Evolutionary conservation across 305 asterid genomes (phyloP).

Genomic region (Solanum chacoense): DNA sequence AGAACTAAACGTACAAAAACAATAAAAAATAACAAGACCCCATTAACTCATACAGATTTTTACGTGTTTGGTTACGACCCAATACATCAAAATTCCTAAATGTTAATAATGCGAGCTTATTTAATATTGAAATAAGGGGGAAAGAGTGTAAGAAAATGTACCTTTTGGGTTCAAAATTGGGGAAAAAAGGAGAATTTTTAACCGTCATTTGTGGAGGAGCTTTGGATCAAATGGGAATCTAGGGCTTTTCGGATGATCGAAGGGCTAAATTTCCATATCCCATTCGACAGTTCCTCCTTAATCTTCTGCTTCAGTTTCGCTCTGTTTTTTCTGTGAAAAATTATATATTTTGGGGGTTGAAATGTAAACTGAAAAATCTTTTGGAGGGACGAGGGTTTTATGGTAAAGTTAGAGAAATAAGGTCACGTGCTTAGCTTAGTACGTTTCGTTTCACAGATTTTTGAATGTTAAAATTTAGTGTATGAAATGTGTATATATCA

Average conservation of each 20-base stretch:
- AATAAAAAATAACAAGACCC: not conserved
- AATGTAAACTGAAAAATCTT: not conserved
- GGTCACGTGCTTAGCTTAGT: not conserved
- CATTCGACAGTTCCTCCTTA: conserved; percentile 14
- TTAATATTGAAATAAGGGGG: not conserved
- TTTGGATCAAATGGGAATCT: conserved; percentile 7
- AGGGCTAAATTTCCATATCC: conserved; percentile 12
- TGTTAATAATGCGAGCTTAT: not conserved
- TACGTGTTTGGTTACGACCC: not conserved
- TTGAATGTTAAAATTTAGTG: not conserved
- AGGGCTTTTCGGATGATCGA: conserved; percentile 13
- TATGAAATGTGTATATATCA: too few species aligned
- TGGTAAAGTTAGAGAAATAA: not conserved
- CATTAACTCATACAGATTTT: not conserved
- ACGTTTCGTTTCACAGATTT: not conserved
- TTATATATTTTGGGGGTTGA: not conserved
- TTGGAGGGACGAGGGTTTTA: not conserved
- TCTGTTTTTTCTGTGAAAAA: not conserved
- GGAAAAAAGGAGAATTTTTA: conserved; percentile 5
- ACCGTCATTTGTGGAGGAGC: conserved; percentile 24
- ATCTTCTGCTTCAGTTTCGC: conserved; percentile 15
- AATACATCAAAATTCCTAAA: not conserved
- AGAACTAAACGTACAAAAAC: not conserved
- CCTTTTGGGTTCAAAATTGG: conserved; percentile 25
- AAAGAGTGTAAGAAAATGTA: not conserved